Evolutionary conservation across 495 filamentous ascomycete genomes (phyloP), one percentile per base, ranked within the genome.

Genomic region (Delitschia confertaspora): DNA sequence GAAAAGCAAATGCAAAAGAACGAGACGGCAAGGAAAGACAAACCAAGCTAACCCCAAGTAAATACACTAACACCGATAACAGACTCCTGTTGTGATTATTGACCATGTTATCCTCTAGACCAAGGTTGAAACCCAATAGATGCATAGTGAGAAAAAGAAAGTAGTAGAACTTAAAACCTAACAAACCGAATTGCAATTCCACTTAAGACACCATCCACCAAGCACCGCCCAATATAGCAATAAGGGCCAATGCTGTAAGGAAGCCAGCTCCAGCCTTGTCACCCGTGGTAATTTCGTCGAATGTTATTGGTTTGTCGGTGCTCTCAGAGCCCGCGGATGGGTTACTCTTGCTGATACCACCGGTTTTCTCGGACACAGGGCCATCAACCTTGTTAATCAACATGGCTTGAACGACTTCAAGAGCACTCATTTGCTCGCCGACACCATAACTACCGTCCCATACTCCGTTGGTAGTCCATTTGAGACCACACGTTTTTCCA

Each of bases 391-490:
- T 22, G 6, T 60, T 51, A 27, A 76, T 65, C 40, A 82, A 55
- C 23, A 64, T 64, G n/a, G 69, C 64, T 42, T 76, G 66, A 24
- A 80, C 63, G 14, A 79, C 65, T 47, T 74, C 72, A 27, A 80
- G 50, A 2, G 73, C 76, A 30, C 62, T 64, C 75, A 80, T 78
- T 51, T 81, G 71, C 56, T 78, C 63, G 36, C 76, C 75, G 13
- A 76, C 55, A 20, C 71, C 72, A 14, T 47, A 63, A 20, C 58
- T 62, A n/a, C 65, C 64, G 37, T 78, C 74, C 51, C 63, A 74
- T 2, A 24, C 24, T n/a, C 49, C 58, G 19, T 49, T 49, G 6
- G 56, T 59, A 27, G 69, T 68, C 75, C 75, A 79, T 20, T 64
- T 64, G 16, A 67, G 65, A 16, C 75, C 75, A 46, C 72, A 75